Conservation (phyloP, 2,329 filamentous ascomycete species). For the Ophiocordyceps polyrhachis-furcata region DNA sequence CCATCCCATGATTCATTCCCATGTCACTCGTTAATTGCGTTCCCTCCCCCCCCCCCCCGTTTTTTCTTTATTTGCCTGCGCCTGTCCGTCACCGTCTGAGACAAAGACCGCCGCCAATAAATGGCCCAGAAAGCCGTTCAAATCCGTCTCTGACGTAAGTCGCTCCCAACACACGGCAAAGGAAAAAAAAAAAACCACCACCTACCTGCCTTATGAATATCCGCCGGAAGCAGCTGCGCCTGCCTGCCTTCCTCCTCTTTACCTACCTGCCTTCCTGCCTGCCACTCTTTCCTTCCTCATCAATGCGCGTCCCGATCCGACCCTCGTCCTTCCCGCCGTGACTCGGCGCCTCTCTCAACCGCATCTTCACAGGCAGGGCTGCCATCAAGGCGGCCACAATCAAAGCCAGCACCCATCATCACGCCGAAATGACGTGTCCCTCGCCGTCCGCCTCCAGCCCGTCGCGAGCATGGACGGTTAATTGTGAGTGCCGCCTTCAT, state of each 20-base stretch:
- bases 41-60: no score
- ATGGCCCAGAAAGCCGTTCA: no score
- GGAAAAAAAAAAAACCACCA: neutral
- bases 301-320: no score
- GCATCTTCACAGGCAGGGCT: constrained; percentile 2
- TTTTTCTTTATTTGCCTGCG: no score
- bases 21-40: no score
- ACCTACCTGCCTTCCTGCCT: neutral
- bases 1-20: no score
- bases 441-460: neutral
- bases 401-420: neutral
- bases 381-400: neutral
- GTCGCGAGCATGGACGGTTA: constrained; percentile 2
- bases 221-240: neutral
- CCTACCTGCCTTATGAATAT: no score
- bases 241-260: neutral
- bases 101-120: no score
- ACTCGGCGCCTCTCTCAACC: constrained; percentile 3
- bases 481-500: constrained; percentile 2
- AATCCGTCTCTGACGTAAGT: no score
- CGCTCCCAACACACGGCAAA: no score
- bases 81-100: no score
- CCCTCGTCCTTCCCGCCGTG: constrained; percentile 3
- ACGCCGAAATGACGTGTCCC: neutral
- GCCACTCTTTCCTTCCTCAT: neutral